Evolutionary conservation across 2,329 filamentous ascomycete genomes (phyloP).

Genomic region (Trichoderma sp.): DNA sequence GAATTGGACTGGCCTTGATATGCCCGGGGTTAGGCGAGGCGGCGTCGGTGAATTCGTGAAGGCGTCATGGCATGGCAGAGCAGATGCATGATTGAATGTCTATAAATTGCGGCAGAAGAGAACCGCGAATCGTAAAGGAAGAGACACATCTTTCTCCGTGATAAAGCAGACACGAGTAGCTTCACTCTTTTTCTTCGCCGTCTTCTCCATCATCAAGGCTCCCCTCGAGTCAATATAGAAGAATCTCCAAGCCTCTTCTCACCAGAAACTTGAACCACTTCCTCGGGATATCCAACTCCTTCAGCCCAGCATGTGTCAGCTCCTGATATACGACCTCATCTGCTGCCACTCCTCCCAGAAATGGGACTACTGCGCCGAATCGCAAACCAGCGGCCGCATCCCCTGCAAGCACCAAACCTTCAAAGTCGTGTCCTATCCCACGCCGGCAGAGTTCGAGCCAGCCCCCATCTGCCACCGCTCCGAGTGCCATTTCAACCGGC

Average conservation of each 20-base stretch:
- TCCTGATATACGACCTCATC: conserved; percentile 47
- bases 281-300: too few species aligned
- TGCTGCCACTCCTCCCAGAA: conserved; percentile 50
- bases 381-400: conserved; percentile 33
- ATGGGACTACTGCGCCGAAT: conserved; percentile 45
- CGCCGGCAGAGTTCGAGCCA: conserved; percentile 41
- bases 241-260: not conserved
- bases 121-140: not conserved
- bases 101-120: not conserved
- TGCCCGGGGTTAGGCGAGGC: not conserved
- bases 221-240: not conserved
- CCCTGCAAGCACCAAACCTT: conserved; percentile 44
- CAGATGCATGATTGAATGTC: not conserved
- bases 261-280: too few species aligned
- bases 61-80: not conserved
- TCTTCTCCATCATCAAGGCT: not conserved
- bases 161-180: not conserved
- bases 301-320: conserved; percentile 44
- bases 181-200: not conserved
- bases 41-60: not conserved
- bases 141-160: not conserved
- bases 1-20: not conserved
- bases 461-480: conserved; percentile 38
- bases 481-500: conserved; percentile 48
- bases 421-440: conserved; percentile 46